phyloP scores from a whole-genome alignment of 2,329 filamentous ascomycete genomes.

The Lecanicillium sp. region DNA sequence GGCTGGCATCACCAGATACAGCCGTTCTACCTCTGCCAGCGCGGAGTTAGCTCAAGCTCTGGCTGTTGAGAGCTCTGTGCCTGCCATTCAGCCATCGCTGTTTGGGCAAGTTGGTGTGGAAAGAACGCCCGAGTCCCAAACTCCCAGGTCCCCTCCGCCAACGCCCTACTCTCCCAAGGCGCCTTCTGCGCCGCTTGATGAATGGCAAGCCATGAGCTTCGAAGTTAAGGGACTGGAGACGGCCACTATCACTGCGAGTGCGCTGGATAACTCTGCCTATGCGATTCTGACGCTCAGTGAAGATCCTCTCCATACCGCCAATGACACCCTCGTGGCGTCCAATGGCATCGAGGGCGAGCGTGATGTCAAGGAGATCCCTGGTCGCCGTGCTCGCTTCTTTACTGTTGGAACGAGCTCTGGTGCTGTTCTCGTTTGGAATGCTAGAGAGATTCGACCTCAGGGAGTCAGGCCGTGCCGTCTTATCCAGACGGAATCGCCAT shows the following conservation, averaged over 20 bases:
- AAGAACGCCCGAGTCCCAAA: constrained; percentile 18
- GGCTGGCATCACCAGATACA: constrained; percentile 39
- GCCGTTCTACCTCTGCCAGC: constrained; percentile 25
- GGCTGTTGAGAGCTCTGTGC: neutral
- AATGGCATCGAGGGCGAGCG: constrained; percentile 34
- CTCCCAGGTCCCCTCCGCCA: constrained; percentile 20
- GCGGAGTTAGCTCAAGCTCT: neutral
- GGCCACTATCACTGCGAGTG: constrained; percentile 61
- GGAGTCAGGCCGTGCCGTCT: constrained; percentile 64
- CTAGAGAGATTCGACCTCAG: constrained; percentile 50
- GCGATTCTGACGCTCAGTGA: constrained; percentile 67
- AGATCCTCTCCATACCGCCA: constrained; percentile 55
- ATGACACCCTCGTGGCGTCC: constrained; percentile 47
- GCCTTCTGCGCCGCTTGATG: constrained; percentile 20
- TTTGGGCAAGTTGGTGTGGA: constrained; percentile 6
- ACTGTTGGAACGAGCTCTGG: constrained; percentile 76
- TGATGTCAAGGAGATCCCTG: constrained; percentile 61
- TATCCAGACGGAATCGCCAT: constrained; percentile 85
- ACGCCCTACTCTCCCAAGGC: constrained; percentile 18
- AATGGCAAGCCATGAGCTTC: constrained; percentile 26
- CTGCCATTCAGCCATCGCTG: neutral
- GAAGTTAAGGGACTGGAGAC: constrained; percentile 52
- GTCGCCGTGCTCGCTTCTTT: constrained; percentile 74
- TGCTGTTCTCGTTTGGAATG: constrained; percentile 76
- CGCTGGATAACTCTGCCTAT: constrained; percentile 68